Base-by-base conservation (phyloP, 306 rosid species). In the Lathyrus sativus region DNA sequence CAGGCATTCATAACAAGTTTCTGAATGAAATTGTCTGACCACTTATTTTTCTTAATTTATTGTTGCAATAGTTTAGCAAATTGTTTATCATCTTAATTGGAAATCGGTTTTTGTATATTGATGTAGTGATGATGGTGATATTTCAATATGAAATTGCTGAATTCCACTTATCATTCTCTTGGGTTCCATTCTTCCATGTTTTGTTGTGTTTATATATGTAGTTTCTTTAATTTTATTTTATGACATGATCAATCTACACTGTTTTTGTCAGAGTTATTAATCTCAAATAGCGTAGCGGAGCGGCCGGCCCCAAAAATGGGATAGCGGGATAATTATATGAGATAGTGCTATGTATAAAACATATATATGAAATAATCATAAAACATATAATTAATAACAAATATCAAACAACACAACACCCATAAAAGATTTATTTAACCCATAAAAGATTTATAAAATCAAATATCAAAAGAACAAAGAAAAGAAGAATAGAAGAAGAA, bases 1-100 rank as follows among this genome's bases (percentile, higher is more conserved):
- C 15, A 64, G 28, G 24, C 62, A 35, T 64, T 35, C 37, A 26
- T 59, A 39, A 44, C 29, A 9, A 31, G n/a, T 22, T 73, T 44
- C 58, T 10, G 7, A 65, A 22, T 63, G 74, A 68, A 60, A 24
- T 59, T 18, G 31, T 18, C n/a, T 13, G 61, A 17, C 50, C 31
- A 70, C 76, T 63, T 70, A 65, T 70, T 73, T 70, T 67, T 28
- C 58, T 63, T 73, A 19, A 35, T 72, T n/a, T 43, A 2, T 54
- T 46, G 15, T 18, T 77, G 26, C 50, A 45, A 51, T 55, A n/a
- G 42, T 24, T 74, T 53, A 46, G 46, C 68, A 69, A 39, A 31
- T 42, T 8, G 24, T 15, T 51, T 64, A 11, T 43, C 4, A 14
- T 56, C 15, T 51, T 51, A 26, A 10, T 37, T 58, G 4, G 31